Base-by-base conservation (phyloP, 1,139 yeast species). In the Kodamaea derodonti region DNA sequence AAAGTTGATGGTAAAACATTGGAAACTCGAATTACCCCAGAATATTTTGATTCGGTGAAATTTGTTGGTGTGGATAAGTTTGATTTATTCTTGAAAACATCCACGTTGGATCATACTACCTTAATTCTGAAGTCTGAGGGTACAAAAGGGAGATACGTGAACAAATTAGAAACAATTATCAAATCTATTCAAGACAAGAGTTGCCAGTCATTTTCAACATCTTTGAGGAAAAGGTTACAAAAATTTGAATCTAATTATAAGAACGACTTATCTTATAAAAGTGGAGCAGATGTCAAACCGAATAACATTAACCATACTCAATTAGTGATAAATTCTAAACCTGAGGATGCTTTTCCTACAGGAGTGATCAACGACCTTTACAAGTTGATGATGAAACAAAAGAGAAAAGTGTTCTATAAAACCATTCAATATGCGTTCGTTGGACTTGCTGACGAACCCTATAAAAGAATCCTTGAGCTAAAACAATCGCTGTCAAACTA, bases 381-480 rank as follows among this genome's bases (percentile, higher is more conserved):
- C 14, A 46, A 37, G 25, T 42, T 40, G 24, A 27, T 53, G 6
- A 33, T 39, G 14, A 52, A 52, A 25, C 42, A 42, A n/a, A 49
- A 42, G 30, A 46, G 60, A 24, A 50, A 45, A 27, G 37, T 44
- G 10, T 39, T 56, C 4, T 57, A 54, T 34, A 57, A 56, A 29
- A 60, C 62, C n/a, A 47, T 58, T 10, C 66, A 60, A 33, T 56
- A 39, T 37, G 55, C 61, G 18, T 57, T 58, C 22, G 40, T 58
- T 12, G 47, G 51, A 10, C 47, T 42, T 11, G 35, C 46, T 10
- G 45, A 46, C 15, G 41, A 41, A n/a, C 34, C 46, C 1, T 50
- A 42, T 29, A 41, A 46, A 16, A 34, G 38, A 12, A 30, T 46
- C 23, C 35, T 47, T 4, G 37, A 38, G 31, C 34, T 32, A 20